Percentiles rank a stretch among this genome's conserved stretches.
Conservation (phyloP, 441 rosid genomes). For the Arabidopsis hybrid region DNA sequence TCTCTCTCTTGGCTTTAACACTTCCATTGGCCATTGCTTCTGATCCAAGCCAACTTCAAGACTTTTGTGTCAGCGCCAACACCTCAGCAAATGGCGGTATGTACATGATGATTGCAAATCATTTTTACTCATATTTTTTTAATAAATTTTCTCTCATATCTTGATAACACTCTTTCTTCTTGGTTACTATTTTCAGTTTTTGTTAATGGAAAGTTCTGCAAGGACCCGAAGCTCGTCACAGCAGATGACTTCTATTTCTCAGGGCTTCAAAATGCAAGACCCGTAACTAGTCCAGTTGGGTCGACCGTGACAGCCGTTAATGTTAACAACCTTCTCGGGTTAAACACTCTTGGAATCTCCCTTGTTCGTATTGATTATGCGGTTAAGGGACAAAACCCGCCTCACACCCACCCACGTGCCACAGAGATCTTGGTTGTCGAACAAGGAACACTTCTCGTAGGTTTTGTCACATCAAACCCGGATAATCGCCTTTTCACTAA, state of each 20-base stretch:
- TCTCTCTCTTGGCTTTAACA: conserved; percentile 13
- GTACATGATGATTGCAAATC: conserved; percentile 4
- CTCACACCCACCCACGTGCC: conserved; percentile 54
- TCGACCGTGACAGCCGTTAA: conserved; percentile 33
- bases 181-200: conserved; percentile 29
- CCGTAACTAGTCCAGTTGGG: conserved; percentile 27
- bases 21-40: conserved; percentile 35
- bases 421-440: conserved; percentile 36
- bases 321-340: conserved; percentile 42
- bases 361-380: conserved; percentile 45
- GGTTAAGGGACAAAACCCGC: conserved; percentile 45
- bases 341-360: conserved; percentile 55
- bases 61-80: conserved; percentile 47
- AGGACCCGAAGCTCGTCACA: conserved; percentile 40
- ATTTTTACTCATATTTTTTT: neutral
- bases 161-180: neutral
- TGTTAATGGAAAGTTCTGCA: conserved; percentile 51
- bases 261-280: conserved; percentile 38
- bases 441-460: neutral
- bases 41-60: conserved; percentile 55
- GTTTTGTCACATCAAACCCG: conserved; percentile 41
- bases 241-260: conserved; percentile 46
- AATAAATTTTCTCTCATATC: neutral
- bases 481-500: conserved; percentile 45
- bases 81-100: conserved; percentile 41